Evolutionary conservation across 2,329 filamentous ascomycete genomes (phyloP).

Genomic region (Cryphonectria parasitica): DNA sequence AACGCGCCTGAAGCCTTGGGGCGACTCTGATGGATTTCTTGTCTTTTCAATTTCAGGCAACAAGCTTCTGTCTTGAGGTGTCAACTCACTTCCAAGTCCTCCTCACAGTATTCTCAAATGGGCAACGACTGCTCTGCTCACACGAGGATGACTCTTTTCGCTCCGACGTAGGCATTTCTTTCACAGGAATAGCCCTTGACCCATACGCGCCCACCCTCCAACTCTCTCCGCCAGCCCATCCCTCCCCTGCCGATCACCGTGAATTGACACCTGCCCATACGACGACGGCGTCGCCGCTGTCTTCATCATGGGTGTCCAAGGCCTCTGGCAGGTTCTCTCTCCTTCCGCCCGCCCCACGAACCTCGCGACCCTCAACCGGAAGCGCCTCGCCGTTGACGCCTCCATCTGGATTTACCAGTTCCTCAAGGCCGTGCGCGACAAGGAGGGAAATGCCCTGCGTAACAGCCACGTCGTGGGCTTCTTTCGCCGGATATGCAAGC

Average conservation of each 20-base stretch:
- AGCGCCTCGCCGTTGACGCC: slow-evolving; percentile 94
- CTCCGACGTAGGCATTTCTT: neutral
- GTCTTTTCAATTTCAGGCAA: neutral
- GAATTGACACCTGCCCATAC: neutral
- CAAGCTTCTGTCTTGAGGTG: neutral
- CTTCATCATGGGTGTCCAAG: slow-evolving; percentile 87
- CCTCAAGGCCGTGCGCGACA: slow-evolving; percentile 96
- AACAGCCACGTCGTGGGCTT: slow-evolving; percentile 97
- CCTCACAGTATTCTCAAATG: neutral
- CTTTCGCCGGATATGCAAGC: slow-evolving; percentile 96
- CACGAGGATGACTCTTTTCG: neutral
- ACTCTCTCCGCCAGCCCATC: neutral
- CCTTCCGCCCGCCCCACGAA: slow-evolving; percentile 95
- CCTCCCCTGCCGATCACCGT: slow-evolving; percentile 21
- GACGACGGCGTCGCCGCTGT: neutral
- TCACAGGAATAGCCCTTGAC: neutral
- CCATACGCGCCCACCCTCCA: neutral
- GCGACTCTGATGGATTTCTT: neutral
- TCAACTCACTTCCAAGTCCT: neutral
- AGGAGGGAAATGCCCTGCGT: slow-evolving; percentile 93
- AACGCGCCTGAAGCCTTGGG: neutral
- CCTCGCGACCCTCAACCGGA: slow-evolving; percentile 93
- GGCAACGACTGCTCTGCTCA: neutral
- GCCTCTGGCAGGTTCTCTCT: slow-evolving; percentile 94
- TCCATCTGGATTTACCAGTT: slow-evolving; percentile 99